Base-by-base conservation (phyloP, 1,284 basidiomycete species). In the Ceratobasidium sp. region DNA sequence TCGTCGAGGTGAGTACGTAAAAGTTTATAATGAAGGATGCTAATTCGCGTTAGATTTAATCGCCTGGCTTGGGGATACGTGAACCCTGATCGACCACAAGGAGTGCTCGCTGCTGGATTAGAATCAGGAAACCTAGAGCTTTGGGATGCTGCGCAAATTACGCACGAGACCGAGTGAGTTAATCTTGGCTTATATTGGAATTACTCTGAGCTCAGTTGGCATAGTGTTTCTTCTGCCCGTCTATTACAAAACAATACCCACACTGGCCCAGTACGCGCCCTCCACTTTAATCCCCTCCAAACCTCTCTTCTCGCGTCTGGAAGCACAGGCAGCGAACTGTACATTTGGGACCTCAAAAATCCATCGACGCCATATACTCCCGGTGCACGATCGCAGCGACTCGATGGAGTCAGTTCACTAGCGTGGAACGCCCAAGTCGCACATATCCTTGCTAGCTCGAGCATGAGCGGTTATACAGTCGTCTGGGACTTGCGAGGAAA, bases 381-480 rank as follows among this genome's bases (percentile, higher is more conserved):
- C 0, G 95, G 94, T 13, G 86, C 91, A 8, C 87, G 90, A 27
- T 96, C 91, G 73, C 89, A 89, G 42, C 96, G 97, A 77, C 87
- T 98, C 32, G 93, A 96, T 72, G 95, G 98, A 77, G 94, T 98
- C 77, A 97, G 96, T 0, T 88, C 94, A 0, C 85, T 98, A 32
- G 90, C 92, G 32, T 99, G 96, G 96, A 99, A 99, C 80, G 88
- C 90, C 57, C 93, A 96, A 74, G 95, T 98, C 10, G 90, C 93
- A 47, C 93, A 96, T 75, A 92, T 98, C 49, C 89, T 99, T 64
- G 96, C 96, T 3, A 94, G 96, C 1, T 91, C 94, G 0, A 97
- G 94, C 68, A 93, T 89, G 74, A 94, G 93, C 0, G 96, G 96
- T 2, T 97, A 92, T 79, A 98, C 96, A 0, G 94, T 98, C 29